Conservation (phyloP, 73 alveolate genomes). For the Paramecium sonneborni region DNA sequence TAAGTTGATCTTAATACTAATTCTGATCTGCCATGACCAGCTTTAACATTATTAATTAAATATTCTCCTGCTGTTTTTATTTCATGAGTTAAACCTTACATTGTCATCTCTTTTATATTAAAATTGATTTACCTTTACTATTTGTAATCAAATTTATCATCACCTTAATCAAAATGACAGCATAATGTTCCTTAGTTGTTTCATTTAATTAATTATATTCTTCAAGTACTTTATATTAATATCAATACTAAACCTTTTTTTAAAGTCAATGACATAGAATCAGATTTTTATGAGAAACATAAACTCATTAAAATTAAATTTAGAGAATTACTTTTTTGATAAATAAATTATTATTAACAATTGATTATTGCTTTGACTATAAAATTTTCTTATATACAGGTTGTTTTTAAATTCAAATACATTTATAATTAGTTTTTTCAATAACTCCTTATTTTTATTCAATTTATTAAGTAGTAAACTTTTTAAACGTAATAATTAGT, state of each 20-base stretch:
- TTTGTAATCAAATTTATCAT: constrained; percentile 51
- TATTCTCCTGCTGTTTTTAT: constrained; percentile 58
- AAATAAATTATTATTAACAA: neutral
- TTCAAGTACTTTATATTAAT: neutral
- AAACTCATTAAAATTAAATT: neutral
- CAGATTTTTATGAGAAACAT: neutral
- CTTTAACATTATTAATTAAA: constrained; percentile 25
- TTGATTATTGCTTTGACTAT: too few species aligned
- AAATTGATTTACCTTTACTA: constrained; percentile 14
- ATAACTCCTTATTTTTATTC: too few species aligned
- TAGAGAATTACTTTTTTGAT: too few species aligned
- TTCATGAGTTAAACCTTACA: constrained; percentile 70
- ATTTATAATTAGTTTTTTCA: too few species aligned
- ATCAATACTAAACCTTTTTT: neutral
- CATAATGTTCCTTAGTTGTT: constrained; percentile 33
- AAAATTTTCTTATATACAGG: too few species aligned
- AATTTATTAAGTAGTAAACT: too few species aligned
- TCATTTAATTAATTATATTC: neutral
- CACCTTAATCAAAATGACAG: constrained; percentile 49
- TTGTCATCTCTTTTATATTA: constrained; percentile 49
- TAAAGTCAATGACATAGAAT: neutral
- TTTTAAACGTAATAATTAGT: too few species aligned
- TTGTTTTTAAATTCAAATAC: too few species aligned
- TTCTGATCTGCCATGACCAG: constrained; percentile 43
- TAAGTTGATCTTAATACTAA: constrained; percentile 69